These are phyloP conservation scores for Suillus fuscotomentosus DNA, from an alignment of 768 basidiomycete genomes.

Conservation along the genomic window DNA sequence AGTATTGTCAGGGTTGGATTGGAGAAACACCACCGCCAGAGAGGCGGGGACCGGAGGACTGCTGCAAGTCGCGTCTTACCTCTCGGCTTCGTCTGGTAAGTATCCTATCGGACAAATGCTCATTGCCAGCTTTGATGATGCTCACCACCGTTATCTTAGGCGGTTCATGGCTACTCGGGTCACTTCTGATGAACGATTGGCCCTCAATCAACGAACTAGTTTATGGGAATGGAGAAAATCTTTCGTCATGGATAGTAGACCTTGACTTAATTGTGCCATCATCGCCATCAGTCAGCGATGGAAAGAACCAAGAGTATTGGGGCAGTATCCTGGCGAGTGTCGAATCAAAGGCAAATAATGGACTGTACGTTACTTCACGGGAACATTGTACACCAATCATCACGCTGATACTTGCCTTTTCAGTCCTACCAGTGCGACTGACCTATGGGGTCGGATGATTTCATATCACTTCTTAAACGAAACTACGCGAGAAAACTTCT, in stretches of 20 bases:
- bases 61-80: conserved; percentile 68
- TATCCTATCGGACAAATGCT: background rate
- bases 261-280: conserved; percentile 54
- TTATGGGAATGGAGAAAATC: conserved; percentile 47
- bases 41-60: conserved; percentile 63
- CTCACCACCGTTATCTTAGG: conserved; percentile 31
- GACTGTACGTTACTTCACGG: conserved; percentile 43
- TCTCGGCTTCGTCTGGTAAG: conserved; percentile 64
- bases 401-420: background rate
- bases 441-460: conserved; percentile 63
- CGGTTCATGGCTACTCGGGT: conserved; percentile 68
- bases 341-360: conserved; percentile 51
- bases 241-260: conserved; percentile 58
- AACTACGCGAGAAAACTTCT: conserved; percentile 58
- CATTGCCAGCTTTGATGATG: background rate
- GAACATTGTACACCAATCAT: background rate
- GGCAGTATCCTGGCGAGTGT: conserved; percentile 54
- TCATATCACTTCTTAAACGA: conserved; percentile 74
- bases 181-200: conserved; percentile 63
- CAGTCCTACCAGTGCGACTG: conserved; percentile 65
- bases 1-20: conserved; percentile 57
- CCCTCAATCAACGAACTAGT: conserved; percentile 57
- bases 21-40: conserved; percentile 57
- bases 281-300: conserved; percentile 44
- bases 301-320: conserved; percentile 50